Evolutionary conservation across 768 basidiomycete genomes (phyloP).

Genomic region (Trametopsis cervina): DNA sequence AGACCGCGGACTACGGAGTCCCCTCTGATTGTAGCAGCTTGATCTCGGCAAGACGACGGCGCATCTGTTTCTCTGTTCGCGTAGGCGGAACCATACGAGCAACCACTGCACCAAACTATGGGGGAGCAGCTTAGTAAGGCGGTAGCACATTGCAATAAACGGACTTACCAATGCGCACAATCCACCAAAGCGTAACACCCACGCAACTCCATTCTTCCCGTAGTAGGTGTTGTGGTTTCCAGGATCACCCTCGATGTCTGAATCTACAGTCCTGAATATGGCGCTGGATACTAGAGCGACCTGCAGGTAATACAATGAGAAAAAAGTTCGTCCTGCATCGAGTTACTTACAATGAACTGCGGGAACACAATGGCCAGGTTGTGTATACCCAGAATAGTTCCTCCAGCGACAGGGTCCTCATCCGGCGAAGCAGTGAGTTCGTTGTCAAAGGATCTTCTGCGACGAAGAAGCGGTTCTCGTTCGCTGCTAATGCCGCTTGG

Average conservation of each 20-base stretch:
- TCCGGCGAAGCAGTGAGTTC: slow-evolving; percentile 27
- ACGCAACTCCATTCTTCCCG: slow-evolving; percentile 87
- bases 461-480: slow-evolving; percentile 53
- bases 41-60: slow-evolving; percentile 74
- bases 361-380: slow-evolving; percentile 94
- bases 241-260: slow-evolving; percentile 35
- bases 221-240: slow-evolving; percentile 50
- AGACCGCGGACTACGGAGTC: slow-evolving; percentile 19
- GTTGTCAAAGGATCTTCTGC: slow-evolving; percentile 47
- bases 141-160: not conserved
- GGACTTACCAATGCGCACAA: slow-evolving; percentile 60
- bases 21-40: slow-evolving; percentile 61
- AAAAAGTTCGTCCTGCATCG: not conserved
- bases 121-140: not conserved
- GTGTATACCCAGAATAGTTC: slow-evolving; percentile 91
- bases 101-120: slow-evolving; percentile 60
- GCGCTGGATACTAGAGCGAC: slow-evolving; percentile 79
- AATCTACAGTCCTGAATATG: slow-evolving; percentile 81
- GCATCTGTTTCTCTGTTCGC: slow-evolving; percentile 86
- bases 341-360: slow-evolving; percentile 74
- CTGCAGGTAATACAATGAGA: slow-evolving; percentile 32
- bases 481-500: slow-evolving; percentile 30
- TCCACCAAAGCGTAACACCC: slow-evolving; percentile 92
- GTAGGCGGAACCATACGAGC: slow-evolving; percentile 84
- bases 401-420: slow-evolving; percentile 61